phyloP scores from a whole-genome alignment of 345 rosid species.

The Alliaria petiolata region DNA sequence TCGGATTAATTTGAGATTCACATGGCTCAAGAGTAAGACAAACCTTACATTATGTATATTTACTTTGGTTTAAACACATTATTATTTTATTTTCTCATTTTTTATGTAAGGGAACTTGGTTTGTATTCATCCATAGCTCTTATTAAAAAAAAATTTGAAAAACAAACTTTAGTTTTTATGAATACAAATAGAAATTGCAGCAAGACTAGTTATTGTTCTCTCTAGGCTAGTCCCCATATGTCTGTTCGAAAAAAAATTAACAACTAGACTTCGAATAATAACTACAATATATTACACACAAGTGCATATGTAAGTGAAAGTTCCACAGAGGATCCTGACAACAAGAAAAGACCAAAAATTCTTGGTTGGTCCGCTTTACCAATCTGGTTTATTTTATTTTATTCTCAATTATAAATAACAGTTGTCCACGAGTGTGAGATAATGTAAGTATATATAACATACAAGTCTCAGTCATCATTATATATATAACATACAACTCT shows the following conservation, averaged over 20 bases:
- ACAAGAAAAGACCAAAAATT: constrained; percentile 29
- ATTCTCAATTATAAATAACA: constrained; percentile 9
- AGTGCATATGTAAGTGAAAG: constrained; percentile 25
- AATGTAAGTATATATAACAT: neutral
- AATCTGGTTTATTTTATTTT: neutral
- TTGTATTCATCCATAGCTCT: neutral
- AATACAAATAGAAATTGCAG: neutral
- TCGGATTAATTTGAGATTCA: neutral
- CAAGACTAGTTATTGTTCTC: neutral
- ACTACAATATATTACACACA: neutral
- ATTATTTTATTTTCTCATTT: neutral
- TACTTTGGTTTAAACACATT: too few relatives aligned
- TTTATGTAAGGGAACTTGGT: neutral
- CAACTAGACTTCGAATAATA: neutral
- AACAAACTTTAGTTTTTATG: neutral
- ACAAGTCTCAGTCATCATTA: neutral
- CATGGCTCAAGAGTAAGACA: too few relatives aligned
- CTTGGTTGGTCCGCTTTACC: constrained; percentile 32
- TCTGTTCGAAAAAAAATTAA: neutral
- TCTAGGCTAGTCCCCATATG: neutral
- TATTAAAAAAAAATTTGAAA: neutral
- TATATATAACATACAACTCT: constrained; percentile 1
- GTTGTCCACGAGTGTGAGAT: constrained; percentile 30
- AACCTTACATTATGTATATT: too few relatives aligned
- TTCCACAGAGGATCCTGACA: constrained; percentile 25